Base-by-base conservation (phyloP, 495 filamentous ascomycete species). In the Hypomontagnella monticulosa region DNA sequence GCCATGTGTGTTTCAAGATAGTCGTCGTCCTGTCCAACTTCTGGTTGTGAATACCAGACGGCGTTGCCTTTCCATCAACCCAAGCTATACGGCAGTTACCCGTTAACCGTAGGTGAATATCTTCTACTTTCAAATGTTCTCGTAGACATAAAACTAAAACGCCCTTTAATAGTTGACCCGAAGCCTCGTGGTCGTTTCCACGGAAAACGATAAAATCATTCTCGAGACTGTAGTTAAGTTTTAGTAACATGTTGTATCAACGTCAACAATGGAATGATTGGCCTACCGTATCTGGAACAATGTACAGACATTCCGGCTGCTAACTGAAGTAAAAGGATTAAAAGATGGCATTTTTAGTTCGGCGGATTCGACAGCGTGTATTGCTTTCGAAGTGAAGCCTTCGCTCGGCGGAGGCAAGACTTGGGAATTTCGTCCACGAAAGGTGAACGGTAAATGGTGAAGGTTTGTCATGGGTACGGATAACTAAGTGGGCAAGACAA, bases 191-290 rank as follows among this genome's bases (percentile, higher is more conserved):
- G 49, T 90, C 87, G 61, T 75, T 81, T 40, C 92, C 92, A 16
- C 91, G 89, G 38, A 96, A 87, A 10, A 95, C 85, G 53, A 94
- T 83, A 38, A 93, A 88, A 61, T 91, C 88, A 60, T 91, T 86
- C 16, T 93, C 90, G 55, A 93, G 84, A 16, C 92, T 96, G 66
- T 18, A 42, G 16, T 14, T 11, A 38, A 52, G 48, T 63, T 42
- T 70, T 61, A 69, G 41, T 46, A 67, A 57, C n/a, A 23, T 19
- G 43, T 40, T 9, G 3, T 34, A 42, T 61, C 27, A n/a, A 41
- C 52, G 12, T 56, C 18, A 38, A n/a, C n/a, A n/a, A n/a, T n/a
- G n/a, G n/a, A 52, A 18, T 43, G 40, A 20, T 63, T 15, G 19
- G 68, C 81, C 67, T 72, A 86, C 83, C 83, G 80, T 54, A 86